Evolutionary conservation across 2,329 filamentous ascomycete species (phyloP).

Genomic region (Colletotrichum viniferum): DNA sequence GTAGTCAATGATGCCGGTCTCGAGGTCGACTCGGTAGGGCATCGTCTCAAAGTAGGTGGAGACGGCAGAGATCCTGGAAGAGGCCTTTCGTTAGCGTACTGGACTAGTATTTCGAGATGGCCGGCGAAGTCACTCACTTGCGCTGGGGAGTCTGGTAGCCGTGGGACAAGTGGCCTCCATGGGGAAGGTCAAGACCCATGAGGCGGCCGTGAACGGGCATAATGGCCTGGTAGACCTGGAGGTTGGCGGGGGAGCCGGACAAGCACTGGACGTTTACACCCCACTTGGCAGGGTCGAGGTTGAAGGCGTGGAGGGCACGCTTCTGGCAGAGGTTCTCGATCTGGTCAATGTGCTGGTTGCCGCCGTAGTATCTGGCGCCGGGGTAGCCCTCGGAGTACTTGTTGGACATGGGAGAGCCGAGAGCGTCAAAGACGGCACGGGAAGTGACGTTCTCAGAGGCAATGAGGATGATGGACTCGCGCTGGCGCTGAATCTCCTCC

Average conservation of each 20-base stretch:
- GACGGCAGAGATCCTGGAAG: constrained; percentile 81
- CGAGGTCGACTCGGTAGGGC: constrained; percentile 88
- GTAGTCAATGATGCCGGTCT: constrained; percentile 97
- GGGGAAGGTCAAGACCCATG: constrained; percentile 95
- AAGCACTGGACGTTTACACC: constrained; percentile 98
- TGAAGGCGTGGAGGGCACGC: constrained; percentile 90
- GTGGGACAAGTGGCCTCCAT: constrained; percentile 94
- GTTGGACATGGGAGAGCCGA: constrained; percentile 95
- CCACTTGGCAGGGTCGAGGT: constrained; percentile 87
- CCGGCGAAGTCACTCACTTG: constrained; percentile 63
- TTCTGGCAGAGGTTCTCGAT: constrained; percentile 95
- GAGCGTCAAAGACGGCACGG: constrained; percentile 94
- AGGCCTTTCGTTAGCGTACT: neutral
- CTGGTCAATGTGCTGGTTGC: constrained; percentile 98
- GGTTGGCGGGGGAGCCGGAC: constrained; percentile 91
- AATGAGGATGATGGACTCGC: constrained; percentile 98
- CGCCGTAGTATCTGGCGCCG: constrained; percentile 97
- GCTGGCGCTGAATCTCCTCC: constrained; percentile 94
- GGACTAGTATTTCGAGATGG: neutral
- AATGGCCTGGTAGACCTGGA: constrained; percentile 97
- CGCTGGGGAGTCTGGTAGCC: constrained; percentile 95
- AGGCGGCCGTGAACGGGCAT: constrained; percentile 94
- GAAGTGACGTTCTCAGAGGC: constrained; percentile 99
- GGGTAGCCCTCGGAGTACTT: constrained; percentile 99
- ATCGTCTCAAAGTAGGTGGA: constrained; percentile 99